Percentiles rank a stretch among this genome's conserved stretches.
Conservation (phyloP, 2,329 filamentous ascomycete species). For the Thermothelomyces thermophilus region DNA sequence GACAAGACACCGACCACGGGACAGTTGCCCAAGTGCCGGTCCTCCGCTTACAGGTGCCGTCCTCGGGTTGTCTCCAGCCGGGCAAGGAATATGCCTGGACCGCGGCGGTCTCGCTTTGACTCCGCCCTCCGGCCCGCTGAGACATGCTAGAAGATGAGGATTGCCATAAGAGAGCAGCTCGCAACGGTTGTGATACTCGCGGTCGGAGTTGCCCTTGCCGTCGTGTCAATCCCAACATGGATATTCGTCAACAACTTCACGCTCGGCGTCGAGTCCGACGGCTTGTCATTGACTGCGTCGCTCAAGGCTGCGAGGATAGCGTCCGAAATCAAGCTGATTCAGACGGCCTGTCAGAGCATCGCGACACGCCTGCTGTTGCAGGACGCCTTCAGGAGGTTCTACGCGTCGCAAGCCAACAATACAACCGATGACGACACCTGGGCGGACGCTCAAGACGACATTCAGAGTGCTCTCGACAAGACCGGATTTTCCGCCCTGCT, state of each 20-base stretch:
- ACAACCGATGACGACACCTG: constrained; percentile 49
- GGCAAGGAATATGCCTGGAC: constrained; percentile 17
- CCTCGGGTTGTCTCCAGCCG: too few species aligned
- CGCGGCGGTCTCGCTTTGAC: constrained; percentile 7
- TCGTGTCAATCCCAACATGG: constrained; percentile 73
- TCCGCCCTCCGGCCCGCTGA: constrained; percentile 13
- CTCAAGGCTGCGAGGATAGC: constrained; percentile 79
- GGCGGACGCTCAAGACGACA: constrained; percentile 52
- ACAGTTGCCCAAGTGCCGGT: too few species aligned
- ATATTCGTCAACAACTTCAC: constrained; percentile 52
- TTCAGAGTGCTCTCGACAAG: constrained; percentile 62
- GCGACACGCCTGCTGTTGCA: constrained; percentile 60
- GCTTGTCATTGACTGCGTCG: constrained; percentile 71
- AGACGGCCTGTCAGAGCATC: constrained; percentile 67
- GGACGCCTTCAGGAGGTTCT: constrained; percentile 45
- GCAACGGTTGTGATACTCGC: constrained; percentile 70
- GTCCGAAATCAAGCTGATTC: constrained; percentile 70
- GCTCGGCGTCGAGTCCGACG: constrained; percentile 46
- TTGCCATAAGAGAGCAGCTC: constrained; percentile 84
- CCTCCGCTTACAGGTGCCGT: too few species aligned
- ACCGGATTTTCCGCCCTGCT: constrained; percentile 53
- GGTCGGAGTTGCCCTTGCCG: constrained; percentile 65
- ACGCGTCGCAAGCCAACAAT: constrained; percentile 43
- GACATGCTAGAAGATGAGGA: constrained; percentile 53
- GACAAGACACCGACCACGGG: background rate